Evolutionary conservation across 495 filamentous ascomycete genomes (phyloP), one percentile per base, ranked within the genome.

Genomic region (Tuber umbilicatum): DNA sequence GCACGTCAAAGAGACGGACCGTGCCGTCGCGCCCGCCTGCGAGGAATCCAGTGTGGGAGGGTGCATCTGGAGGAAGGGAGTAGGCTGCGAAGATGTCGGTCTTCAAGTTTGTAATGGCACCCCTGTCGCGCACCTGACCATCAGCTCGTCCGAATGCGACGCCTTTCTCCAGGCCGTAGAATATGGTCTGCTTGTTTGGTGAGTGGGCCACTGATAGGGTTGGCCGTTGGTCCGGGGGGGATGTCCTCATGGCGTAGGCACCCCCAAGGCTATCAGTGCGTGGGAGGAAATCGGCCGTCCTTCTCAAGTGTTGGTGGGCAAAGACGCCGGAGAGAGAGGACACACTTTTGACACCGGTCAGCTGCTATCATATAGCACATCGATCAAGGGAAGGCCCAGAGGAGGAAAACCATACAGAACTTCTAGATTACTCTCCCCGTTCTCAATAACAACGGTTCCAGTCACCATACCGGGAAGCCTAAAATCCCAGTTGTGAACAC

Each of bases 1-100:
- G 80, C 39, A 73, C 67, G 40, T 81, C 80, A 64, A 79, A 81
- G 43, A 82, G 73, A 16, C 80, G 80, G 68, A 82, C 80, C 19
- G 72, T 78, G 16, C 81, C 81, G 31, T 82, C 81, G 35, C 81
- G 74, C 50, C 75, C 78, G 40, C 80, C 81, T 21, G 70, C 74
- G 31, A 80, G 77, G 38, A 82, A 73, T 10, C 55, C 55, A 9
- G 27, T 17, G 12, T 31, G 27, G 12, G 55, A 31, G 14, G 40
- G 47, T 1, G 75, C 67, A 16, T 73, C 55, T 40, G 45, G 38
- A 40, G 77, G 70, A 6, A 80, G 75, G 19, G 73, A 78, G 39
- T 70, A 72, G 50, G 70, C 50, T 0, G 80, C 77, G 14, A 82
- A 82, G 17, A 82, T 80, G 71, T 82, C 80, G 16, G 74, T 81